Percentiles rank a stretch among this genome's conserved stretches.
Evolutionary conservation across 306 rosid genomes (phyloP).

Genomic region (Fragaria nilgerrensis): DNA sequence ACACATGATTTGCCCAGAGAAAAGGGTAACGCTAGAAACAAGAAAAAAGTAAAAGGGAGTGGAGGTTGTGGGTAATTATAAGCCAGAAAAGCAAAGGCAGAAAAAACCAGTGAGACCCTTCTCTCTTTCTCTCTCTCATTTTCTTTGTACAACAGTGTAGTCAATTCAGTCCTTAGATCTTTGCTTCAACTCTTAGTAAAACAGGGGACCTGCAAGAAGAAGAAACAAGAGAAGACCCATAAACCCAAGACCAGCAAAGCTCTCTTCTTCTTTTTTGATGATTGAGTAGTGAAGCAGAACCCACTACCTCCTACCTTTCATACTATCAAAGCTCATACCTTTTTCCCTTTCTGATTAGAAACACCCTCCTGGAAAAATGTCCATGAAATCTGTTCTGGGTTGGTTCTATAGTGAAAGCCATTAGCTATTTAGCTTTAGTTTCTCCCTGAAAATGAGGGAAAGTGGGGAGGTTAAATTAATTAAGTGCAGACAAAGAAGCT

Average conservation of each 20-base stretch:
- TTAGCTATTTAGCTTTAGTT: conserved; percentile 38
- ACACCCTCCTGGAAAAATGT: conserved; percentile 21
- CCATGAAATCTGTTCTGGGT: conserved; percentile 14
- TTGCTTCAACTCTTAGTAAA: conserved; percentile 20
- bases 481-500: conserved; percentile 1
- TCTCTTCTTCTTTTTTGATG: conserved; percentile 33
- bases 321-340: conserved; percentile 36
- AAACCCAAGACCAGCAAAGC: conserved; percentile 28
- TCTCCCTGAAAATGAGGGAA: conserved; percentile 38
- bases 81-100: conserved; percentile 21
- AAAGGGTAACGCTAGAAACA: conserved; percentile 46
- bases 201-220: conserved; percentile 7
- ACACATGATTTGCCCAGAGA: conserved; percentile 60
- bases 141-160: background rate
- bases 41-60: conserved; percentile 35
- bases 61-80: conserved; percentile 42
- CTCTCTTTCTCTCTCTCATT: conserved; percentile 16
- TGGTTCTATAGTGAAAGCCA: conserved; percentile 34
- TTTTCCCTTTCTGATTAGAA: conserved; percentile 12
- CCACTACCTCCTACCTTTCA: conserved; percentile 25
- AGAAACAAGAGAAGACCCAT: conserved; percentile 26
- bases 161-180: conserved; percentile 35
- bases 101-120: conserved; percentile 5
- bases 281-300: conserved; percentile 54
- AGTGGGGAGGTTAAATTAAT: conserved; percentile 21